Evolutionary conservation across 2,329 filamentous ascomycete genomes (phyloP), one percentile per base, ranked within the genome.

Genomic region (Cylindrodendrum hubeiense): DNA sequence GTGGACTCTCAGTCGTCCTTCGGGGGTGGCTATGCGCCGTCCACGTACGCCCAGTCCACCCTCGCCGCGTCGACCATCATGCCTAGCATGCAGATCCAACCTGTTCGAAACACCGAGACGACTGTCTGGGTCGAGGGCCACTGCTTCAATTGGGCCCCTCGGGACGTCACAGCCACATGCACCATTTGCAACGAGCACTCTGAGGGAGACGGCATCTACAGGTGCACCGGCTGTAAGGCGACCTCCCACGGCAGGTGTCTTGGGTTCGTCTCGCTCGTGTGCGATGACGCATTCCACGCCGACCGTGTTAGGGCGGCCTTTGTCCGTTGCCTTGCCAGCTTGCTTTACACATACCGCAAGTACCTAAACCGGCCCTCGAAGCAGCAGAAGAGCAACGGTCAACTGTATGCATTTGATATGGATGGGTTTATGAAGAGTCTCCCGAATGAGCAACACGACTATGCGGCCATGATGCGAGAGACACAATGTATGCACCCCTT

Each of bases 91-190:
- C 87, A 93, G 65, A 87, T 94, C 67, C 92, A 95, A 74, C 91
- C 91, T 1, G 93, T 95, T 8, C 85, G 85, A 50, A 93, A 95
- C 74, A 94, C 92, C 0, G 91, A 94, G 51, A 93, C 90, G 1
- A 93, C 87, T 0, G 89, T 93, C 51, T 96, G 93, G 93, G 91
- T 94, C 1, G 93, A 96, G 78, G 93, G 93, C 0, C 93, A 96
- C 80, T 95, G 92, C 78, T 88, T 96, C 80, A 87, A 90, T 65
- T 92, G 89, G 84, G 84, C 85, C 57, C 75, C 83, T 1, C 82
- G 85, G 17, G 92, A 95, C 71, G 81, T 81, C 15, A 83, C 84
- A 41, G 88, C 87, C 0, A 83, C 84, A 6, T 96, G 93, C 77
- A 89, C 89, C 1, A 86, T 95, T 51, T 96, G 93, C 75, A 91